Evolutionary conservation across 2,329 filamentous ascomycete genomes (phyloP).

Genomic region (Talaromyces sp.): DNA sequence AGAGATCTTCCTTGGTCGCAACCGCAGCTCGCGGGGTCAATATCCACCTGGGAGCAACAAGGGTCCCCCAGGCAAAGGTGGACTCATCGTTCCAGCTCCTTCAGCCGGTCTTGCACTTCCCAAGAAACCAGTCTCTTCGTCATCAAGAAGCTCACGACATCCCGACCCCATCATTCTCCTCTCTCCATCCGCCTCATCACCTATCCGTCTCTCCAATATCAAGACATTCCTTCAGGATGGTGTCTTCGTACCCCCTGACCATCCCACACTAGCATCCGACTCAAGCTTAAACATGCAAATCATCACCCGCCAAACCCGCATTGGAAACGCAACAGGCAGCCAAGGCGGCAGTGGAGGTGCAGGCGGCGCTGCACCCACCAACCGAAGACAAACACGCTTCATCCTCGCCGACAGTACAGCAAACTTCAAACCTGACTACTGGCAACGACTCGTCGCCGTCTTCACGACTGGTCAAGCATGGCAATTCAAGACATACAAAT

Average conservation of each 20-base stretch:
- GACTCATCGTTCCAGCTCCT: slow-evolving; percentile 34
- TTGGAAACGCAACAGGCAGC: slow-evolving; percentile 1
- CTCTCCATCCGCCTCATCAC: slow-evolving; percentile 89
- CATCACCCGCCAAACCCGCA: slow-evolving; percentile 60
- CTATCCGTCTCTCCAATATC: slow-evolving; percentile 93
- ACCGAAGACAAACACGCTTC: slow-evolving; percentile 74
- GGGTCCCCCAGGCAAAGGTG: slow-evolving; percentile 30
- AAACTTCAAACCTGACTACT: slow-evolving; percentile 97
- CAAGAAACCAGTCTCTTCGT: slow-evolving; percentile 35
- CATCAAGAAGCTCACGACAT: slow-evolving; percentile 51
- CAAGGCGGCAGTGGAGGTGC: slow-evolving; percentile 18
- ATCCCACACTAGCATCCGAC: slow-evolving; percentile 56
- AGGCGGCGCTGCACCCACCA: slow-evolving; percentile 50
- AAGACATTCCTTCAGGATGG: slow-evolving; percentile 49
- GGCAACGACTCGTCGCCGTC: slow-evolving; percentile 89
- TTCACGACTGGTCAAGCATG: slow-evolving; percentile 97
- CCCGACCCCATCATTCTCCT: slow-evolving; percentile 90
- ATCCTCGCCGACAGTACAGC: slow-evolving; percentile 91
- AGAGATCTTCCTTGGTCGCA: slow-evolving; percentile 66
- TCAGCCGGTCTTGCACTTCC: slow-evolving; percentile 40
- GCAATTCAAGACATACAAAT: slow-evolving; percentile 99
- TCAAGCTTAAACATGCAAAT: slow-evolving; percentile 78
- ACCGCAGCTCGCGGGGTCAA: slow-evolving; percentile 41
- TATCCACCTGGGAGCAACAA: slow-evolving; percentile 37
- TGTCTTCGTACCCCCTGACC: slow-evolving; percentile 23